phyloP scores from a whole-genome alignment of 2,329 filamentous ascomycete species.

The Plectosphaerella sp. region DNA sequence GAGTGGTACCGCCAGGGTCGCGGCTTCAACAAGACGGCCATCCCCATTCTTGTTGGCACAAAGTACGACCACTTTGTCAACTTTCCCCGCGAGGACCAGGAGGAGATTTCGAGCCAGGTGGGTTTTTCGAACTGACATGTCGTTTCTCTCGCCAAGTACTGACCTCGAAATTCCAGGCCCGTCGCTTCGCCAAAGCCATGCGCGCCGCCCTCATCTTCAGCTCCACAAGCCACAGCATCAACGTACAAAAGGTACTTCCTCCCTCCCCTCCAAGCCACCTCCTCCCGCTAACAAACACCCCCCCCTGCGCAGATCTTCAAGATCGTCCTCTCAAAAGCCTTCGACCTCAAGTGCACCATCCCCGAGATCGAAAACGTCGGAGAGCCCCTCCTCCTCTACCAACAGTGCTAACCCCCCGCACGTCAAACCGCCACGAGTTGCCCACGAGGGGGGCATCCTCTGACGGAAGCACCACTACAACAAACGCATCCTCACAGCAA shows the following conservation, averaged over 20 bases:
- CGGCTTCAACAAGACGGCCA: slow-evolving; percentile 99
- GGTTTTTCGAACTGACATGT: slow-evolving; percentile 11
- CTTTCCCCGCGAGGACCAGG: slow-evolving; percentile 93
- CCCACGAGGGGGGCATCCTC: not conserved
- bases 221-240: slow-evolving; percentile 98
- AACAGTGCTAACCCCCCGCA: slow-evolving; percentile 44
- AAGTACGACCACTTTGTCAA: slow-evolving; percentile 99
- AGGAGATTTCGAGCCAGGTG: slow-evolving; percentile 97
- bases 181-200: slow-evolving; percentile 97
- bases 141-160: slow-evolving; percentile 6
- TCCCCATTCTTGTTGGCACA: slow-evolving; percentile 92
- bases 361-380: slow-evolving; percentile 98
- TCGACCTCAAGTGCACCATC: slow-evolving; percentile 98
- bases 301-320: slow-evolving; percentile 79
- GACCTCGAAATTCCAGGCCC: slow-evolving; percentile 55
- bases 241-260: slow-evolving; percentile 83
- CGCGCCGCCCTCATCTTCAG: slow-evolving; percentile 96
- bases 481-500: too few relatives aligned
- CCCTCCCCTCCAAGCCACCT: not conserved
- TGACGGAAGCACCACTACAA: too few relatives aligned
- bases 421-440: not conserved
- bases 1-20: slow-evolving; percentile 98
- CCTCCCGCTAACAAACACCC: slow-evolving; percentile 6
- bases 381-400: slow-evolving; percentile 90
- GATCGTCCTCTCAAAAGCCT: slow-evolving; percentile 96